Evolutionary conservation across 2,329 filamentous ascomycete species (phyloP), one percentile per base, ranked within the genome.

Genomic region (Macrophomina pseudophaseolina): DNA sequence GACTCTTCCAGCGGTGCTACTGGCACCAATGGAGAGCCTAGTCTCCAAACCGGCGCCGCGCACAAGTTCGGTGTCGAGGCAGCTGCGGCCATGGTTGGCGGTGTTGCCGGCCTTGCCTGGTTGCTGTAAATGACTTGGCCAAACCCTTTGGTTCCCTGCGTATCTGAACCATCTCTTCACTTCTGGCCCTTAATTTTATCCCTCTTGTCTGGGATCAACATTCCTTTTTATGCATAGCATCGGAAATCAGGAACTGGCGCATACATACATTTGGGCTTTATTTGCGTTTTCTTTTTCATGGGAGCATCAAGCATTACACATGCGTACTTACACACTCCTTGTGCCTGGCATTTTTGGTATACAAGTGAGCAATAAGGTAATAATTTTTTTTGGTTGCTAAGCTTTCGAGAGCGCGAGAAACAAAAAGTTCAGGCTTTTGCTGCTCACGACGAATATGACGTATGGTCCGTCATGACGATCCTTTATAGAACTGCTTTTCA

Each of bases 21-120:
- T 28, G 68, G 73, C 0, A 66, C 70, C 5, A 42, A 60, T 5
- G 73, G 71, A 9, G 71, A 69, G 42, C 80, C 81, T 0, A 73
- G 75, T 4, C 71, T 82, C 59, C 80, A 82, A 70, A 78, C 74
- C 6, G 74, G 75, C 51, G 68, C 67, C 5, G 69, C 70, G 46
- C 69, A 70, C 23, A 66, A 72, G 38, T 14, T 23, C 67, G 70
- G 70, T 44, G 70, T 69, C 5, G 71, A 72, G 32, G 76, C 73
- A 48, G 64, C 75, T 6, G 74, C 76, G 2, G 70, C 75, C 1
- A 69, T 79, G 23, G 67, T 76, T 16, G 80, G 73, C 54, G 76
- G 72, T 23, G 71, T 72, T 6, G 66, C 76, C 3, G 74, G 78
- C 14, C 72, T 79, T 35, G 75, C 73, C 3, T 74, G 74, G 52